Evolutionary conservation across 2,329 filamentous ascomycete species (phyloP), one percentile per base, ranked within the genome.

Genomic region (Pseudogymnoascus sp.): DNA sequence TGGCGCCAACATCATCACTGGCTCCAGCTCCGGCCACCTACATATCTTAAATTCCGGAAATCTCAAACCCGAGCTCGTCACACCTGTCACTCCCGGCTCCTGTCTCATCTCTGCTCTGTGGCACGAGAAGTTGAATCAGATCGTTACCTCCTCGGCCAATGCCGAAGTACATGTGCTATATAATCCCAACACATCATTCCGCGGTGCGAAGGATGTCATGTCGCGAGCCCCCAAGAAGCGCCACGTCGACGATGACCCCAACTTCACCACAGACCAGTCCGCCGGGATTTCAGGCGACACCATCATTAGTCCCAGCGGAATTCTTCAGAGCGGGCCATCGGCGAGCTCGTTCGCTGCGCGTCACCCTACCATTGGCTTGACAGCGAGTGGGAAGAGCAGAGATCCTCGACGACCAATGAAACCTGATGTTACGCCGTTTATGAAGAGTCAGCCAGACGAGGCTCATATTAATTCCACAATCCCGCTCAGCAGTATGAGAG

Each of bases 91-190:
- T 0, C 87, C 91, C 0, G 88, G 88, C 12, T 89, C 86, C 5
- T 83, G 93, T 1, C 77, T 99, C 7, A 89, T 97, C 64, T 86
- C 87, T 2, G 90, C 96, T 25, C 79, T 89, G 64, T 99, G 94
- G 94, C 93, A 99, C 70, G 82, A 89, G 18, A 96, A 91, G 74
- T 85, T 99, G 70, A 97, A 99, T 72, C 94, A 99, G 71, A 96
- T 99, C 69, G 75, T 97, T 65, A 96, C 93, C 7, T 93, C 92
- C 62, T 97, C 93, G 50, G 91, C 91, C 59, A 96, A 97, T 70
- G 86, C 87, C 61, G 89, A 95, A 74, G 91, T 89, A 0, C 93
- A 92, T 69, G 82, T 97, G 41, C 86, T 99, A 57, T 99, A 94
- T 77, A 93, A 89, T 70, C 94, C 94, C 1, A 83, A 80, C n/a